These are phyloP conservation scores for Hydnomerulius pinastri DNA, from an alignment of 768 basidiomycete genomes.

Conservation along the genomic window DNA sequence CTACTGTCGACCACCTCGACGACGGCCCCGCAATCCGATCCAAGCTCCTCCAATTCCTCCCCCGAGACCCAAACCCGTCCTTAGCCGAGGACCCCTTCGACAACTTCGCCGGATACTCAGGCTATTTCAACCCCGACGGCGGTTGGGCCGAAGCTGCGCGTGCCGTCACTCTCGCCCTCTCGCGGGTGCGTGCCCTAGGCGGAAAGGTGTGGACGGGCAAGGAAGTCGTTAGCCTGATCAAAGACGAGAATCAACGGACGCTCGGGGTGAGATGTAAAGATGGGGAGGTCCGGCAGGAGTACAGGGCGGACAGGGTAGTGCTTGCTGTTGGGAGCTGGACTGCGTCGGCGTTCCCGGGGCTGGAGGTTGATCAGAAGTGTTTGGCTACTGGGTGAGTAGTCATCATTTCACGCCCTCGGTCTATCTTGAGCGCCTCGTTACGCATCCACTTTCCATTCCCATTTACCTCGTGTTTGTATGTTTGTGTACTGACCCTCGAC, in stretches of 20 bases:
- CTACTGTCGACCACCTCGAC: conserved; percentile 40
- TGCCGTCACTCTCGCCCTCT: conserved; percentile 57
- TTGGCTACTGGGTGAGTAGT: conserved; percentile 77
- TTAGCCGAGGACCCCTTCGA: conserved; percentile 21
- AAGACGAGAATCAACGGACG: conserved; percentile 39
- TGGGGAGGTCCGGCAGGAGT: conserved; percentile 53
- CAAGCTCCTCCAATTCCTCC: conserved; percentile 20
- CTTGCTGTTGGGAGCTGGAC: conserved; percentile 87
- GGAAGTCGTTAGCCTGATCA: conserved; percentile 52
- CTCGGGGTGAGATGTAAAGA: conserved; percentile 64
- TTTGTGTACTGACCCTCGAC: neutral
- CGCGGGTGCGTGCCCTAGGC: conserved; percentile 56
- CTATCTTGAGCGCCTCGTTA: neutral
- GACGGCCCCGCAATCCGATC: conserved; percentile 14
- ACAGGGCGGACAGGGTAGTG: conserved; percentile 62
- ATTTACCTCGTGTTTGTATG: neutral
- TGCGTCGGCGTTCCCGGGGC: conserved; percentile 68
- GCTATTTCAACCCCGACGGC: conserved; percentile 74
- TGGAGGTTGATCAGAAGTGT: conserved; percentile 51
- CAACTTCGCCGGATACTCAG: conserved; percentile 29
- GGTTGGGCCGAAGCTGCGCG: conserved; percentile 86
- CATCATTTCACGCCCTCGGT: neutral
- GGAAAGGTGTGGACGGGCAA: conserved; percentile 62
- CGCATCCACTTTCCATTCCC: neutral
- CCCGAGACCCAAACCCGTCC: neutral